These are phyloP conservation scores for Ormosia emarginata DNA, from an alignment of 306 rosid species.

Conservation along the genomic window DNA sequence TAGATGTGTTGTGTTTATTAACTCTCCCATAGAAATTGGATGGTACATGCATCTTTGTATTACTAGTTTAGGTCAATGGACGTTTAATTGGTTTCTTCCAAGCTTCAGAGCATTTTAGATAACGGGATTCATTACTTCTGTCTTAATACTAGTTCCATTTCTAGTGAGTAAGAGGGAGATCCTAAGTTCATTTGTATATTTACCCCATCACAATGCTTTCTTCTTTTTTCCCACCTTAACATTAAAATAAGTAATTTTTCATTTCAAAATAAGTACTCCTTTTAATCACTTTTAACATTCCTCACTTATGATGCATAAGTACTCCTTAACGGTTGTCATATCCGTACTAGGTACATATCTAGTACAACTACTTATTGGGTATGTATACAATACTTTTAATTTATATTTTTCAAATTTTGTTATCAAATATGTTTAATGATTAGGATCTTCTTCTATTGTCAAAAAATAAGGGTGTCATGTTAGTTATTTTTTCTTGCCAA, in stretches of 20 bases:
- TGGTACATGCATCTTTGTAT: not conserved
- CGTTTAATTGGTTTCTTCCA: slow-evolving; percentile 1
- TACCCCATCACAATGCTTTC: no score
- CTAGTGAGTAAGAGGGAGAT: not conserved
- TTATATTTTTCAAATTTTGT: no score
- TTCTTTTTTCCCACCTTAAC: no score
- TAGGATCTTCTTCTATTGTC: no score
- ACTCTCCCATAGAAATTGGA: not conserved
- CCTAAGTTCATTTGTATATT: not conserved
- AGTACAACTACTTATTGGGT: no score
- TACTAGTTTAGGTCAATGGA: not conserved
- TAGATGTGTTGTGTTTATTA: not conserved
- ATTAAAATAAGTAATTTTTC: not conserved
- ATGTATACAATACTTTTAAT: no score
- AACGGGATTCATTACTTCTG: not conserved
- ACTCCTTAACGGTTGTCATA: no score
- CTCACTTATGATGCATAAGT: not conserved
- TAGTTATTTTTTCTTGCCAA: no score
- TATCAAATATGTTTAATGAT: no score
- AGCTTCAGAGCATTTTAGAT: not conserved
- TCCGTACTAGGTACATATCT: no score
- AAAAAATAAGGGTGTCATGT: no score
- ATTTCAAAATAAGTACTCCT: not conserved
- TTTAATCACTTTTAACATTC: not conserved
- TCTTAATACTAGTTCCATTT: not conserved